A percentile compares a stretch with the other conserved stretches of the same genome.
phyloP scores from a whole-genome alignment of 257 asterid species.

The Fraxinus excelsior region DNA sequence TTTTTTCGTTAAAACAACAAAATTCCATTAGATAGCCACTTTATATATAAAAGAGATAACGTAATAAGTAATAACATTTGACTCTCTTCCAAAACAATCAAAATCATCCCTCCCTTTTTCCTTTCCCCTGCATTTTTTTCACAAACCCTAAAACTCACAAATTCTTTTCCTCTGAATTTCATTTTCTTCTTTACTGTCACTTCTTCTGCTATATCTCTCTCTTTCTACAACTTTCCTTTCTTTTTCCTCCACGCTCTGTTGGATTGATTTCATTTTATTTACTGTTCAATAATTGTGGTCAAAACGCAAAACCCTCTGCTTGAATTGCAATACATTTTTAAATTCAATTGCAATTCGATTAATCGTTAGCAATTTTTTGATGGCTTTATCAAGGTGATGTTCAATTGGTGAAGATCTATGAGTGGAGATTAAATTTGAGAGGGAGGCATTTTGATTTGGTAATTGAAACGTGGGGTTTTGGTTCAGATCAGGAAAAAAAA shows the following conservation, averaged over 20 bases:
- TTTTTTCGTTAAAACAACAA: too few species aligned
- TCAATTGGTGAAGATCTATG: constrained; percentile 1
- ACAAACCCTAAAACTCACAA: background rate
- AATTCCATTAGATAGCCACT: too few species aligned
- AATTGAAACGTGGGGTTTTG: constrained; percentile 43
- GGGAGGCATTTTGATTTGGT: background rate
- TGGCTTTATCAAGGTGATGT: background rate
- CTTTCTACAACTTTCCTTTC: background rate
- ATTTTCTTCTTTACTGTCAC: background rate
- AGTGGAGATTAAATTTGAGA: background rate
- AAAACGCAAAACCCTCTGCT: constrained; percentile 1
- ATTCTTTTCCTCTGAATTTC: background rate
- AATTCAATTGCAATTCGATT: background rate
- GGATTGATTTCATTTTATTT: background rate
- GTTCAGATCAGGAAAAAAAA: constrained; percentile 53
- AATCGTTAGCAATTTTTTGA: background rate
- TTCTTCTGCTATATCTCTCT: background rate
- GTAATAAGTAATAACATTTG: background rate
- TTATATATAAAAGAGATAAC: too few species aligned
- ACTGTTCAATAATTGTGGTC: background rate
- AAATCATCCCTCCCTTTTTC: background rate
- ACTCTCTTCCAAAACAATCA: background rate
- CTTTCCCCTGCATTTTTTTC: background rate
- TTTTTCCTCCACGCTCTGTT: background rate
- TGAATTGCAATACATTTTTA: background rate